A percentile compares a stretch with the other conserved stretches of the same genome.
Conservation (phyloP, 2,329 filamentous ascomycete genomes). For the Clonostachys solani region DNA sequence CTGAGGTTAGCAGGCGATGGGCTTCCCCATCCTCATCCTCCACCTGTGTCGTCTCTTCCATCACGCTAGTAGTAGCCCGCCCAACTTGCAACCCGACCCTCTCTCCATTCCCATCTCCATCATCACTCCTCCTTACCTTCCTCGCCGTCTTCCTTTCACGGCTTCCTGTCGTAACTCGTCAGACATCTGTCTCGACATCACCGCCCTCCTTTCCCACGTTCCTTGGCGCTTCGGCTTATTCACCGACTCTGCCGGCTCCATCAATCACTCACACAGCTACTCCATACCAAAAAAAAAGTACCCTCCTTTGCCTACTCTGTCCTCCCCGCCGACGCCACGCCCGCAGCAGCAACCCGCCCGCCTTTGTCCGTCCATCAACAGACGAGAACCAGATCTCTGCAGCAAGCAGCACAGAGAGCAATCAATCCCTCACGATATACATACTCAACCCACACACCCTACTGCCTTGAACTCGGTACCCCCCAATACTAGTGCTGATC, state of each 20-base stretch:
- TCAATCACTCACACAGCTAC: constrained; percentile 2
- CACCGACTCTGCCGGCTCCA: constrained; percentile 8
- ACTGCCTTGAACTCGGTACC: constrained; percentile 7
- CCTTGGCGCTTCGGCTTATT: constrained; percentile 8
- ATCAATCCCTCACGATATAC: not conserved
- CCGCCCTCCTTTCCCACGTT: constrained; percentile 11
- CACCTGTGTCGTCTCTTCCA: constrained; percentile 8
- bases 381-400: not conserved
- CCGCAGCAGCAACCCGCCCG: constrained; percentile 1
- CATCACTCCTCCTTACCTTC: constrained; percentile 32
- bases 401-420: not conserved
- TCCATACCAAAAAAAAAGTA: not conserved
- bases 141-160: constrained; percentile 4
- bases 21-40: constrained; percentile 9
- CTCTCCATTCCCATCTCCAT: constrained; percentile 9
- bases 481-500: not conserved
- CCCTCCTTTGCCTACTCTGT: constrained; percentile 1
- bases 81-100: constrained; percentile 1
- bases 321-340: not conserved
- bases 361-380: constrained; percentile 1
- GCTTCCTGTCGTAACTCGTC: not conserved
- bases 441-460: constrained; percentile 3
- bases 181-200: constrained; percentile 3
- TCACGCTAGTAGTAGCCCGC: constrained; percentile 4
- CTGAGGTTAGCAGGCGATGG: not conserved